These are phyloP conservation scores for Jacaranda mimosifolia DNA, from an alignment of 257 asterid species.

Conservation along the genomic window DNA sequence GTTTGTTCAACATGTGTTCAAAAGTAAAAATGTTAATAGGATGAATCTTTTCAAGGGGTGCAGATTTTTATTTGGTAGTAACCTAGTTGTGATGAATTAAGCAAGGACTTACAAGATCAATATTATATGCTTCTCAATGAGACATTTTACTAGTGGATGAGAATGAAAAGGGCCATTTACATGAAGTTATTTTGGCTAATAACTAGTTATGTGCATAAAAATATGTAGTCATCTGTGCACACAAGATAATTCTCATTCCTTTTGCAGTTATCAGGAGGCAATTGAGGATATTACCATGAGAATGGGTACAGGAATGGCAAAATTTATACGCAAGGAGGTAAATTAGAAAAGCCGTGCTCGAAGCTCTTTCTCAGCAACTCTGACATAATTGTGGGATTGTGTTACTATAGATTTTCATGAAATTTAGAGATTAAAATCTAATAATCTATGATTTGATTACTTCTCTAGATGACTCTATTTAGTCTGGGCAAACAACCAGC, in stretches of 20 bases:
- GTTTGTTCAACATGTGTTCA: background rate
- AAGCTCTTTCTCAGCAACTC: background rate
- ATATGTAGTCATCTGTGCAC: no score
- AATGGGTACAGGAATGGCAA: slow-evolving; percentile 99
- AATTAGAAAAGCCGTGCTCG: background rate
- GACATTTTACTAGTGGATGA: no score
- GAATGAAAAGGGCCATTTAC: no score
- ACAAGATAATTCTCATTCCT: slow-evolving; percentile 29
- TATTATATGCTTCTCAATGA: slow-evolving; percentile 63
- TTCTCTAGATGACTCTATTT: slow-evolving; percentile 10
- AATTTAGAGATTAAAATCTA: background rate
- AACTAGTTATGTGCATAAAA: slow-evolving; percentile 32
- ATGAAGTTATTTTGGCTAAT: background rate
- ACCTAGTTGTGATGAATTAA: no score
- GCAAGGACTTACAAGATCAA: no score
- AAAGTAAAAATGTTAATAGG: background rate
- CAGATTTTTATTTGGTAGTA: no score
- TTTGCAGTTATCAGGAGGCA: slow-evolving; percentile 89
- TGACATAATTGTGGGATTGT: background rate
- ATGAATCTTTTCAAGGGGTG: no score
- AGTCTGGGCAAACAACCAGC: background rate
- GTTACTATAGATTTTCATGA: no score
- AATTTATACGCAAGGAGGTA: slow-evolving; percentile 97
- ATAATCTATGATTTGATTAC: slow-evolving; percentile 4
- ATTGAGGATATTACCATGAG: slow-evolving; percentile 96